A percentile compares a stretch with the other conserved stretches of the same genome.
Evolutionary conservation across 2,329 filamentous ascomycete species (phyloP).

Genomic region (Trichoderma lentiforme): DNA sequence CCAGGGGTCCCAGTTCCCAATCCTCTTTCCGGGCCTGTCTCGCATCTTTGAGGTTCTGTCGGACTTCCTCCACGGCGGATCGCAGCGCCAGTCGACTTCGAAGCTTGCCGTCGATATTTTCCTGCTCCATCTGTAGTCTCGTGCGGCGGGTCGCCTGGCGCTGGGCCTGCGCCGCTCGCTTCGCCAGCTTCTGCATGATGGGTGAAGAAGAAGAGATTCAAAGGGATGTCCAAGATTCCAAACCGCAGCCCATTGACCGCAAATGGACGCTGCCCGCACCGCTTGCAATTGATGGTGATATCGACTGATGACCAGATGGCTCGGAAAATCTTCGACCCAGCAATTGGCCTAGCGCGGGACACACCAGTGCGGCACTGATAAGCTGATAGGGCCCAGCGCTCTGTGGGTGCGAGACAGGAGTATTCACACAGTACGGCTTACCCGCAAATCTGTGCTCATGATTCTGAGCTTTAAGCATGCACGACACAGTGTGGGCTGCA

Average conservation of each 20-base stretch:
- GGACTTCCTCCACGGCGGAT: conserved; percentile 32
- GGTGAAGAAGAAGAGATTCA: not conserved
- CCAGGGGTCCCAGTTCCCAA: conserved; percentile 73
- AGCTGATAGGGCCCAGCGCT: not conserved
- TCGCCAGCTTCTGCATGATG: conserved; percentile 68
- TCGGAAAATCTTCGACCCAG: conserved; percentile 17
- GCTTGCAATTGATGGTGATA: not conserved
- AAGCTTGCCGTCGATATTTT: conserved; percentile 29
- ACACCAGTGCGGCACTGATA: not conserved
- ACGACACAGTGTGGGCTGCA: not conserved
- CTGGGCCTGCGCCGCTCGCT: conserved; percentile 63
- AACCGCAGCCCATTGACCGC: conserved; percentile 14
- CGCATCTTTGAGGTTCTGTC: conserved; percentile 38
- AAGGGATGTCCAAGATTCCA: not conserved
- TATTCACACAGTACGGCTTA: not conserved
- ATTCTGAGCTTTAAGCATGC: not conserved
- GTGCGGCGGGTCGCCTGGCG: conserved; percentile 55
- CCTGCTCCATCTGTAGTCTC: conserved; percentile 37
- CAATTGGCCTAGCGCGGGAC: conserved; percentile 7
- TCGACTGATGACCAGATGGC: conserved; percentile 4
- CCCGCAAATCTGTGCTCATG: not conserved
- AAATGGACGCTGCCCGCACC: conserved; percentile 12
- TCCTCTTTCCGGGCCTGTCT: conserved; percentile 63
- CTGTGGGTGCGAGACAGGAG: not conserved
- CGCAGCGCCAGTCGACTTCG: conserved; percentile 33